Percentiles rank a stretch among this genome's conserved stretches.
phyloP scores from a whole-genome alignment of 2,329 filamentous ascomycete species.

The Pochonia chlamydosporia region DNA sequence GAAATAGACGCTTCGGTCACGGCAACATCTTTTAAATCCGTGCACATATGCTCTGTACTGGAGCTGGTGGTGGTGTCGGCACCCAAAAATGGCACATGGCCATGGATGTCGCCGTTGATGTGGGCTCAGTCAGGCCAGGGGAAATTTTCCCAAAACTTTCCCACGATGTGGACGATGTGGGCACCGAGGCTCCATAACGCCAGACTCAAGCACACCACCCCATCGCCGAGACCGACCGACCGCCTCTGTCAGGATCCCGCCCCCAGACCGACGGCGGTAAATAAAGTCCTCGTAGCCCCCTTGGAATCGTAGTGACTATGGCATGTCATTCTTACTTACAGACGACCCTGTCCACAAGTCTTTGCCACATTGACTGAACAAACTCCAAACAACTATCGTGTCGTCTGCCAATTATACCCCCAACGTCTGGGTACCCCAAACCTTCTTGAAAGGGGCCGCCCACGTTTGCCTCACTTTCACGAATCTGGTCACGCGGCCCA shows the following conservation, averaged over 20 bases:
- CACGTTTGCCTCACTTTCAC: neutral
- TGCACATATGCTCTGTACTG: no score
- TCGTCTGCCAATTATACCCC: neutral
- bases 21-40: no score
- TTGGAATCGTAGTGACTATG: neutral
- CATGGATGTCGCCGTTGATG: neutral
- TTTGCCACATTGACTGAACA: neutral
- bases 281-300: conserved; percentile 1
- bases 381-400: neutral
- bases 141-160: conserved; percentile 8
- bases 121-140: conserved; percentile 11
- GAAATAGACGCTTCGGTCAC: neutral
- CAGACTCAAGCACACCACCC: conserved; percentile 3
- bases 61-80: no score
- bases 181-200: conserved; percentile 8
- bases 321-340: neutral
- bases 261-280: neutral
- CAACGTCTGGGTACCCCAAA: neutral
- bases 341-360: neutral
- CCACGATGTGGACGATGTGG: conserved; percentile 11
- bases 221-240: conserved; percentile 6
- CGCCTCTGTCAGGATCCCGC: conserved; percentile 1
- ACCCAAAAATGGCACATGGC: conserved; percentile 3
- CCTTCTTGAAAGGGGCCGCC: neutral
- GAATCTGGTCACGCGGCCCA: neutral